Conservation (phyloP, 1,139 yeast species). For the Candida sp. region DNA sequence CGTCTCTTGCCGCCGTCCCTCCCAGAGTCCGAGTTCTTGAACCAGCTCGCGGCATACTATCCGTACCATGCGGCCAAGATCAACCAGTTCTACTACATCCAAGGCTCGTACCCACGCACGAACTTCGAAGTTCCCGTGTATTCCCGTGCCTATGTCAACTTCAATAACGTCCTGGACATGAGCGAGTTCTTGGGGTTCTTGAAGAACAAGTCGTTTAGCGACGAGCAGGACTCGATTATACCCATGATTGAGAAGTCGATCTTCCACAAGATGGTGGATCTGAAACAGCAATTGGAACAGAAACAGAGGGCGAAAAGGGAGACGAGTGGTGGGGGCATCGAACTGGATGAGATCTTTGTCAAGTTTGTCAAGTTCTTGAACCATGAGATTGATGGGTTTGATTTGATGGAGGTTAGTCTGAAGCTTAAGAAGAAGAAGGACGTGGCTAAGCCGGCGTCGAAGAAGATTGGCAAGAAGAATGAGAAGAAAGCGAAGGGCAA, state of each 20-base stretch:
- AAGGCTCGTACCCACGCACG: constrained; percentile 21
- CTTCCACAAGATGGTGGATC: constrained; percentile 24
- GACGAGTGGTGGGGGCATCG: constrained; percentile 14
- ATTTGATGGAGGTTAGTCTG: constrained; percentile 15
- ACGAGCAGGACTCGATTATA: constrained; percentile 24
- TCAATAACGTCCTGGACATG: constrained; percentile 17
- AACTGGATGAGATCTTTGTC: constrained; percentile 16
- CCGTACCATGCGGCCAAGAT: constrained; percentile 17
- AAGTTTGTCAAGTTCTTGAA: constrained; percentile 13
- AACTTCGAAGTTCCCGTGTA: constrained; percentile 31
- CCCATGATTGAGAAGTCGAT: constrained; percentile 29
- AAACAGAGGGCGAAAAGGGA: constrained; percentile 3
- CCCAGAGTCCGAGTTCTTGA: constrained; percentile 19
- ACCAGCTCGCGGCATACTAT: constrained; percentile 19
- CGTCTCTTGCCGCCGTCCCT: constrained; percentile 26
- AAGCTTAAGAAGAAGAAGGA: constrained; percentile 4
- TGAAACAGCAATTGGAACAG: background rate
- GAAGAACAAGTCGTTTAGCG: constrained; percentile 26
- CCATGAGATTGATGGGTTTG: constrained; percentile 16
- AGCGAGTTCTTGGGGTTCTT: constrained; percentile 19
- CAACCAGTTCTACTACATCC: constrained; percentile 19
- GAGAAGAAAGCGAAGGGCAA: background rate
- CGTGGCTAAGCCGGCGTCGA: constrained; percentile 8
- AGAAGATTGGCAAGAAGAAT: constrained; percentile 1
- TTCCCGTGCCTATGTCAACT: constrained; percentile 33